Evolutionary conservation across 225 moss, liverwort and hornwort genomes (phyloP).

Genomic region (Asterella californica): DNA sequence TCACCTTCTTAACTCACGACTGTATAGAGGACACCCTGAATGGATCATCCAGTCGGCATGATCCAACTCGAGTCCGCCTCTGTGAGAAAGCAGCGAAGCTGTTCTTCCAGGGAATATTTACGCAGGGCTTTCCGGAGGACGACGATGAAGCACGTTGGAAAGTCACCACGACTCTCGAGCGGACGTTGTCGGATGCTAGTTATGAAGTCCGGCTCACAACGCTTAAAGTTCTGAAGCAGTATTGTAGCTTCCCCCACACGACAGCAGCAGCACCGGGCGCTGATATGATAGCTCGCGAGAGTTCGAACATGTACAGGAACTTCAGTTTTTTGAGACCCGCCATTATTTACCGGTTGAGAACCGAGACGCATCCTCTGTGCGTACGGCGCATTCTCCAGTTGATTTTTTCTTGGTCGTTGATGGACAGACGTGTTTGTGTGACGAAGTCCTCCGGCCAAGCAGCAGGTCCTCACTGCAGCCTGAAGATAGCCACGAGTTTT

Average conservation of each 20-base stretch:
- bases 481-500: not conserved
- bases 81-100: slow-evolving; percentile 66
- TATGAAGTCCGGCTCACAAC: slow-evolving; percentile 88
- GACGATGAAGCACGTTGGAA: slow-evolving; percentile 23
- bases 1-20: slow-evolving; percentile 56
- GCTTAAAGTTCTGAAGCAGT: slow-evolving; percentile 73
- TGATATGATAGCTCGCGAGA: not conserved
- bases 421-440: slow-evolving; percentile 13
- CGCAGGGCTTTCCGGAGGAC: slow-evolving; percentile 7
- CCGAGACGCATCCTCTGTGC: slow-evolving; percentile 78
- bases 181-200: slow-evolving; percentile 57
- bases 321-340: slow-evolving; percentile 60
- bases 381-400: slow-evolving; percentile 77
- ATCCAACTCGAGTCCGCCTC: slow-evolving; percentile 66
- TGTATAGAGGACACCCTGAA: slow-evolving; percentile 51
- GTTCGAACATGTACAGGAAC: not conserved
- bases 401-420: slow-evolving; percentile 67
- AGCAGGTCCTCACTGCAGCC: not conserved
- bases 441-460: not conserved
- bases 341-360: slow-evolving; percentile 51
- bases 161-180: slow-evolving; percentile 48
- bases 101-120: slow-evolving; percentile 62
- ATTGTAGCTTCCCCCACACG: slow-evolving; percentile 19
- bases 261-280: not conserved
- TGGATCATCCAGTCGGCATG: slow-evolving; percentile 36